Evolutionary conservation across 495 filamentous ascomycete genomes (phyloP).

Genomic region (Aspergillus baeticus): DNA sequence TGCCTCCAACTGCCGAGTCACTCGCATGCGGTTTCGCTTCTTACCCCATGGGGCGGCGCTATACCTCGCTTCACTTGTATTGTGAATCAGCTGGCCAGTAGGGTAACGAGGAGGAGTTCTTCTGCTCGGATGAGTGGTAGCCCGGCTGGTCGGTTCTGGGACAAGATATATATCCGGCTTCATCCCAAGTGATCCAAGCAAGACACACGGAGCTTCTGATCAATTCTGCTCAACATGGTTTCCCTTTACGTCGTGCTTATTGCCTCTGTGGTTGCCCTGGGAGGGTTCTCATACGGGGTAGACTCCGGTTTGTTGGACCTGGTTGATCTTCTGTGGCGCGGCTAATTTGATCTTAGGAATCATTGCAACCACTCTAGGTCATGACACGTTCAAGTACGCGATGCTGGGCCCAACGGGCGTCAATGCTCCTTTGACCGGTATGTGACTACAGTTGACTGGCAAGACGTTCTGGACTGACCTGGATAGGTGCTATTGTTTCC

Average conservation of each 20-base stretch:
- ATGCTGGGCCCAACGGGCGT: slow-evolving; percentile 21
- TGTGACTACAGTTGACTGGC: not conserved
- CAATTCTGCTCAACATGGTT: not conserved
- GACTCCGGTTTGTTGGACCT: slow-evolving; percentile 9
- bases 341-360: slow-evolving; percentile 18
- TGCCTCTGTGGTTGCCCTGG: slow-evolving; percentile 13
- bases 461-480: not conserved
- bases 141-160: not conserved
- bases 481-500: slow-evolving; percentile 30
- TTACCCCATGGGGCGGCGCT: not conserved
- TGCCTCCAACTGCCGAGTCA: not conserved
- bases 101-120: not conserved
- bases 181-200: no score
- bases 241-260: slow-evolving; percentile 9
- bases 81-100: not conserved
- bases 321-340: not conserved
- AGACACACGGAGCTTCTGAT: not conserved
- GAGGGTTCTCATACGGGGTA: slow-evolving; percentile 15
- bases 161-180: slow-evolving; percentile 5
- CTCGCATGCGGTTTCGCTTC: not conserved
- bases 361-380: slow-evolving; percentile 29
- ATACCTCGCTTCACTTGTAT: not conserved
- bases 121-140: slow-evolving; percentile 1
- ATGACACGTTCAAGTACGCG: slow-evolving; percentile 26
- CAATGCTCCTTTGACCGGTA: slow-evolving; percentile 20